Evolutionary conservation across 495 filamentous ascomycete species (phyloP), one percentile per base, ranked within the genome.

Genomic region (Xylaria sp.): DNA sequence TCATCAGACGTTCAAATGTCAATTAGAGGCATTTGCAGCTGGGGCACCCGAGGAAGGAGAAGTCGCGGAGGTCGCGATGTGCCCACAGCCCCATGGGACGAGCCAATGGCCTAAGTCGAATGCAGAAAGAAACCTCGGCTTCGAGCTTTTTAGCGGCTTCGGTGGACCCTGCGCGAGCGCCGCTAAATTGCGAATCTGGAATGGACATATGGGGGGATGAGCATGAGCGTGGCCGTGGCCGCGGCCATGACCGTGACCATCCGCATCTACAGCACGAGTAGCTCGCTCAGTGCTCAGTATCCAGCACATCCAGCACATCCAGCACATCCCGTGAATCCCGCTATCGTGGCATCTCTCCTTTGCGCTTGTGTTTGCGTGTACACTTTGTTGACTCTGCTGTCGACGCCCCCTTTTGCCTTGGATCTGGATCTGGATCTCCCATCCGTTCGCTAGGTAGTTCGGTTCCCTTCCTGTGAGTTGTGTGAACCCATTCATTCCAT

Each of bases 51-150:
- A 68, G 66, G 53, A 55, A 67, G 6, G 1, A 21, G 66, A 50
- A 50, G 67, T 61, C 57, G 46, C 67, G 57, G 66, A 50, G 40
- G 67, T 61, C 57, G 46, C 67, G 57, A 69, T 62, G 57, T 55
- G 63, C 31, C 68, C 41, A 43, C 35, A 21, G 58, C 59, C 58
- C 33, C 58, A 15, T 29, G 53, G 50, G 65, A 33, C 58, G 9
- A 63, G 29, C 57, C 43, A 52, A 37, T 52, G 24, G 29, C 12
- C 58, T 71, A 65, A 5, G 61, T 71, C 69, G 8, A 24, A 59
- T 66, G 8, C 40, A 50, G 69, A 48, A 41, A 70, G 29, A 40
- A 65, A 55, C 69, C 69, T 71, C 69, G 69, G 69, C 61, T 71
- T 71, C 46, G 40, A 26, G 12, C 37, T 15, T 15, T 61, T 41